phyloP scores from a whole-genome alignment of 2,329 filamentous ascomycete genomes.

The Periconia sp. region DNA sequence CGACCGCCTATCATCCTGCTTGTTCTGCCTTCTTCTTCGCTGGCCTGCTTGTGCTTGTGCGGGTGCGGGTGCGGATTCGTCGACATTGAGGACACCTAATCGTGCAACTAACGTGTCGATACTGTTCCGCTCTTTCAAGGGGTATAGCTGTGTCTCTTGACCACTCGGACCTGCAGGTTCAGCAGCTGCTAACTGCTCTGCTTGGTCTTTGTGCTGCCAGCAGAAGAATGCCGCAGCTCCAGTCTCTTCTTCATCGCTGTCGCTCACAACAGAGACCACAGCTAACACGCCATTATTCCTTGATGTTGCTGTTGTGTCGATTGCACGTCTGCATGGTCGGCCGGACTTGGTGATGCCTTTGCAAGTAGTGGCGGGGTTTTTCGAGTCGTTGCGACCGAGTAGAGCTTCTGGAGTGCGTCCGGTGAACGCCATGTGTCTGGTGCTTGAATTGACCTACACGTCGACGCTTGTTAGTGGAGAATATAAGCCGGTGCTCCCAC shows the following conservation, averaged over 20 bases:
- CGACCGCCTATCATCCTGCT: slow-evolving; percentile 19
- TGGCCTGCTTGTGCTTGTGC: slow-evolving; percentile 14
- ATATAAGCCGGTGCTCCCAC: too few relatives aligned
- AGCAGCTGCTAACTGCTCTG: slow-evolving; percentile 50
- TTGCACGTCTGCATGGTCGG: slow-evolving; percentile 78
- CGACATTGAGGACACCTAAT: slow-evolving; percentile 74
- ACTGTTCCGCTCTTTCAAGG: slow-evolving; percentile 72
- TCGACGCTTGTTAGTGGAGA: slow-evolving; percentile 6
- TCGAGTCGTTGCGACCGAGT: slow-evolving; percentile 81
- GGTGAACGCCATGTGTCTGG: slow-evolving; percentile 37
- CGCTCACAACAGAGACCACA: slow-evolving; percentile 45
- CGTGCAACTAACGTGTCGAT: slow-evolving; percentile 86
- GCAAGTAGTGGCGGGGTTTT: slow-evolving; percentile 83
- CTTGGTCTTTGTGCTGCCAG: slow-evolving; percentile 95
- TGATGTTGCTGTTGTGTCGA: slow-evolving; percentile 57
- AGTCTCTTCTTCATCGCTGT: slow-evolving; percentile 60
- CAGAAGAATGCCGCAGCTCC: slow-evolving; percentile 74
- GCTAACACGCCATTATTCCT: slow-evolving; percentile 48
- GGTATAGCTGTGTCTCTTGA: slow-evolving; percentile 55
- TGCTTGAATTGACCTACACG: too few relatives aligned
- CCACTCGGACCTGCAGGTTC: slow-evolving; percentile 22
- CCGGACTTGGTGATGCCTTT: slow-evolving; percentile 83
- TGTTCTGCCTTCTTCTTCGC: slow-evolving; percentile 34
- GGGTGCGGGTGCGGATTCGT: slow-evolving; percentile 49
- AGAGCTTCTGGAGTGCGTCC: slow-evolving; percentile 76